phyloP scores from a whole-genome alignment of 345 rosid species.

The Aethionema arabicum region DNA sequence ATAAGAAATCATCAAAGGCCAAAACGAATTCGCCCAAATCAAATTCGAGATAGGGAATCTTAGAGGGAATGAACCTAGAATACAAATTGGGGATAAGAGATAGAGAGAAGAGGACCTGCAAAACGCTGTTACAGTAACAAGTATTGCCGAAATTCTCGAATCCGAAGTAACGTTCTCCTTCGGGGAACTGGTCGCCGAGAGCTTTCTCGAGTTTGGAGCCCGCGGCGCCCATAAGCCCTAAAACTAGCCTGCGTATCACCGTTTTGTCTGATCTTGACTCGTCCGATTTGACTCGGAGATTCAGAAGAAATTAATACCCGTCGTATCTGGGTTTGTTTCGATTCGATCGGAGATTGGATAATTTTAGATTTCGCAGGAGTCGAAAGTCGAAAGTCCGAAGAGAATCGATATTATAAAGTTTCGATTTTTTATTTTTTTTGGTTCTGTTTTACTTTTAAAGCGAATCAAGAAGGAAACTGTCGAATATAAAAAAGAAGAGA shows the following conservation, averaged over 20 bases:
- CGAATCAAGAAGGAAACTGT: slow-evolving; percentile 10
- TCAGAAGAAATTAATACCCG: slow-evolving; percentile 7
- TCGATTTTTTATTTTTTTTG: background rate
- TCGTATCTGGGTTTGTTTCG: slow-evolving; percentile 15
- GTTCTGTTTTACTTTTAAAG: background rate
- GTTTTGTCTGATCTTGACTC: slow-evolving; percentile 35
- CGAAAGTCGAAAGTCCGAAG: slow-evolving; percentile 6
- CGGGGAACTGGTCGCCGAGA: slow-evolving; percentile 98
- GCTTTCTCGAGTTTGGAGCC: slow-evolving; percentile 99
- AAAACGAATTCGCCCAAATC: slow-evolving; percentile 1
- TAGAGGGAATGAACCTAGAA: too few species aligned
- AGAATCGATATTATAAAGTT: slow-evolving; percentile 10
- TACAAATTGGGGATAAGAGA: background rate
- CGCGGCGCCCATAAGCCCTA: slow-evolving; percentile 81
- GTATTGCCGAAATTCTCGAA: slow-evolving; percentile 99
- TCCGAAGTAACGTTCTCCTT: slow-evolving; percentile 98
- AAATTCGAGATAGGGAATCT: slow-evolving; percentile 6
- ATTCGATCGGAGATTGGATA: slow-evolving; percentile 31
- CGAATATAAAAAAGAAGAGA: slow-evolving; percentile 1
- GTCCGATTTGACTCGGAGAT: slow-evolving; percentile 37
- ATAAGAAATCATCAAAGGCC: slow-evolving; percentile 8
- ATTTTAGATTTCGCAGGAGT: slow-evolving; percentile 19
- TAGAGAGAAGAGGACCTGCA: slow-evolving; percentile 56
- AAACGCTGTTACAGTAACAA: slow-evolving; percentile 96
- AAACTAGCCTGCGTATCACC: slow-evolving; percentile 35